A percentile compares a stretch with the other conserved stretches of the same genome.
Evolutionary conservation across 345 rosid species (phyloP).

Genomic region (Mangifera indica): DNA sequence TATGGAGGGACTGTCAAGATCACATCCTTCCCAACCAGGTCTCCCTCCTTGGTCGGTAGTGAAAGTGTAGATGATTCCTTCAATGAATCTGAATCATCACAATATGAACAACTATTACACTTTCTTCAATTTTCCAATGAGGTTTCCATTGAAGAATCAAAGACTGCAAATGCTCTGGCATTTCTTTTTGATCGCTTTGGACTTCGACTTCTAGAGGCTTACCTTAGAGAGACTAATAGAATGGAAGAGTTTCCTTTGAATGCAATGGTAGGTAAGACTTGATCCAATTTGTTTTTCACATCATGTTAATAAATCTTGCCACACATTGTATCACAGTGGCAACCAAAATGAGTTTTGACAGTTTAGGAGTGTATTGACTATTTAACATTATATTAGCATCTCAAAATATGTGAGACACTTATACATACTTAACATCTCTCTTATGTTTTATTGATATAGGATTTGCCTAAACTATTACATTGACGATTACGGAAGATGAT

Average conservation of each 20-base stretch:
- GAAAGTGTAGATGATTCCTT: conserved; percentile 83
- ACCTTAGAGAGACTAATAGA: conserved; percentile 65
- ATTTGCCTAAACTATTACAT: too few relatives aligned
- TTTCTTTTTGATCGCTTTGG: conserved; percentile 87
- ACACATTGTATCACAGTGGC: too few relatives aligned
- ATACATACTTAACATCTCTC: too few relatives aligned
- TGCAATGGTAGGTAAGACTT: conserved; percentile 88
- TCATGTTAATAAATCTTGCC: background rate
- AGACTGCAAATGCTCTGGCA: conserved; percentile 63
- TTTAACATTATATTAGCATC: too few relatives aligned
- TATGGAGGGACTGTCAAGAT: conserved; percentile 97
- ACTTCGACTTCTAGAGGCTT: conserved; percentile 77
- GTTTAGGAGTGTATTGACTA: too few relatives aligned
- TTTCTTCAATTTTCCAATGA: conserved; percentile 84
- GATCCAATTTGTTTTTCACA: conserved; percentile 12
- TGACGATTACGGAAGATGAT: background rate
- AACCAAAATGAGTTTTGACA: too few relatives aligned
- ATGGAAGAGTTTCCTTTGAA: conserved; percentile 72
- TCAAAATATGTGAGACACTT: too few relatives aligned
- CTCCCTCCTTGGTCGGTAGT: conserved; percentile 62
- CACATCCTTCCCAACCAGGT: conserved; percentile 65
- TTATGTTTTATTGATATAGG: too few relatives aligned
- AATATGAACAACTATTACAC: conserved; percentile 77
- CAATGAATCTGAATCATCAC: conserved; percentile 86
- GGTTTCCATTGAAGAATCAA: conserved; percentile 72